Evolutionary conservation across 164 flowering plant genomes (phyloP), one percentile per base, ranked within the genome.

Genomic region (Pachysandra terminalis): DNA sequence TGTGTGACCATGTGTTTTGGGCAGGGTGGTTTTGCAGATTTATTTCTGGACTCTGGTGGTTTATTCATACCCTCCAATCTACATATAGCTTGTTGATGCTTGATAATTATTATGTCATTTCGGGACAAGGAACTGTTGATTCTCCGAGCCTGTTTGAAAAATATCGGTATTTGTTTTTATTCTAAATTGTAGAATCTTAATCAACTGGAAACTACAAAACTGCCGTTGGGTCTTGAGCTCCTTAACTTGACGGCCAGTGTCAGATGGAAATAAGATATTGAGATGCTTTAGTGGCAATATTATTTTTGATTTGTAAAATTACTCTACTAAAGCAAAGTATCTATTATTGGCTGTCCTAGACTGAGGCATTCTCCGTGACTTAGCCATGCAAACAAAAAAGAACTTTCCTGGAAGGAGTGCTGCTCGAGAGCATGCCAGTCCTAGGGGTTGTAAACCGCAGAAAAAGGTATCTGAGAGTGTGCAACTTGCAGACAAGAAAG

Each of bases 331-430:
- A 53, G 68, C 56, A 63, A 49, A 63, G 54, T 64, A 12, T 70
- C 14, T 41, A 55, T 58, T 32, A 23, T 62, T 59, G n/a, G 21
- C 16, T 27, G 37, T 61, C 53, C 45, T 67, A 76, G 23, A 67
- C 59, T 41, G 63, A 26, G 22, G 17, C 5, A 14, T 37, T 70
- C 48, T 65, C 25, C 63, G 35, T 22, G 21, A 19, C 21, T 19
- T 58, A 25, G 68, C 68, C 57, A 93, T 90, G 96, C 95, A 81
- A 81, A 93, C 86, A 51, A 90, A 79, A 86, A 91, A 87, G 75
- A 90, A 81, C 74, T 41, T 69, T 56, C 37, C 73, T 14, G 79
- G 83, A 61, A 83, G 83, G 78, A 84, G 61, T 79, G 80, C 83
- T 73, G 65, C 78, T 37, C 66, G 81, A 65, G 91, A 83, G 71